These are phyloP conservation scores for Pleurotus giganteus DNA, from an alignment of 768 basidiomycete genomes.

Conservation along the genomic window DNA sequence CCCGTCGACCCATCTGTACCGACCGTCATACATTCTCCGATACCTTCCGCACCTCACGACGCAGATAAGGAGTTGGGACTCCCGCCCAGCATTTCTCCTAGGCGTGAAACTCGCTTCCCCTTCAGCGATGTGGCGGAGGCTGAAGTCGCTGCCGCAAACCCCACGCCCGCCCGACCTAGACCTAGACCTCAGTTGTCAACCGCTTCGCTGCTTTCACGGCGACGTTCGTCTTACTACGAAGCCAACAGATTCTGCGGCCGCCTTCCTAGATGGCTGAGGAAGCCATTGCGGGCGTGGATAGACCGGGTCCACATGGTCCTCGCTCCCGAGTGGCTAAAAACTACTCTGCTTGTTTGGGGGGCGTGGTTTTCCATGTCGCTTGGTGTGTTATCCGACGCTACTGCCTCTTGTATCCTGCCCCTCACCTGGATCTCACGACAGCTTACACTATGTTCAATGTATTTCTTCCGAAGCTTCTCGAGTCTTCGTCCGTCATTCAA, in stretches of 20 bases:
- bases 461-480: slow-evolving; percentile 82
- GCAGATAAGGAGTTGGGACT: slow-evolving; percentile 4
- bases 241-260: slow-evolving; percentile 34
- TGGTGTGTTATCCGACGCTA: slow-evolving; percentile 44
- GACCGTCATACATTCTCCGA: background rate
- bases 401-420: background rate
- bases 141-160: slow-evolving; percentile 12
- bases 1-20: slow-evolving; percentile 19
- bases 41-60: background rate
- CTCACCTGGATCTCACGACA: slow-evolving; percentile 23
- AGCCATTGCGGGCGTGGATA: slow-evolving; percentile 66
- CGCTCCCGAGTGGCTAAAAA: slow-evolving; percentile 70
- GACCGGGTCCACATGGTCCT: slow-evolving; percentile 70
- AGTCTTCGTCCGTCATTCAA: slow-evolving; percentile 42
- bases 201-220: slow-evolving; percentile 17
- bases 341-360: slow-evolving; percentile 77
- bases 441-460: slow-evolving; percentile 94
- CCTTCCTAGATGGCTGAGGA: slow-evolving; percentile 54
- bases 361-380: slow-evolving; percentile 77
- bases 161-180: background rate
- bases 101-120: slow-evolving; percentile 2
- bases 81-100: slow-evolving; percentile 3
- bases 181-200: background rate
- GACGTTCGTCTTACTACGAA: slow-evolving; percentile 44
- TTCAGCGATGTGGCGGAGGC: slow-evolving; percentile 14